Conservation (phyloP, 768 basidiomycete species). For the Mrakia hoshinonis region DNA sequence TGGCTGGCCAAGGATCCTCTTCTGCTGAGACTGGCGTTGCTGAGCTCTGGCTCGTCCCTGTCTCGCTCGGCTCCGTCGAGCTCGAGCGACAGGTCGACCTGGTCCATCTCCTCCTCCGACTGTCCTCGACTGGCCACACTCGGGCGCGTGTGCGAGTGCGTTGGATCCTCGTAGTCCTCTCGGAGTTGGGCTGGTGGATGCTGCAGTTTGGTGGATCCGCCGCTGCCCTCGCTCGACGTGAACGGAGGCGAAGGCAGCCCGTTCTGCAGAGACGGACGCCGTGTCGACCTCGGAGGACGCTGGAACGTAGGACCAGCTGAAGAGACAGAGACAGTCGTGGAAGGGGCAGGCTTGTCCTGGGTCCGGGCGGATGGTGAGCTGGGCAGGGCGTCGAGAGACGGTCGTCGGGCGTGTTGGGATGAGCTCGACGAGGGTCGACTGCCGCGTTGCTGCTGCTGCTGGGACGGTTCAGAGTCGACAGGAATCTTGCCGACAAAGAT, state of each 20-base stretch:
- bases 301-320: neutral
- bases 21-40: neutral
- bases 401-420: neutral
- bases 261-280: neutral
- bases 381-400: neutral
- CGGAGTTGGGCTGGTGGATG: neutral
- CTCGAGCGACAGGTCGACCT: neutral
- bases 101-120: neutral
- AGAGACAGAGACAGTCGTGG: neutral
- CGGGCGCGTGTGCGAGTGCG: too few relatives aligned
- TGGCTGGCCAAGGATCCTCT: neutral
- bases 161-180: neutral
- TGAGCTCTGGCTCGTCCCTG: neutral
- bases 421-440: neutral
- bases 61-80: neutral
- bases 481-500: neutral
- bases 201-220: neutral
- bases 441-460: neutral
- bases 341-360: neutral
- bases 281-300: neutral
- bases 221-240: neutral
- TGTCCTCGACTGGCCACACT: neutral
- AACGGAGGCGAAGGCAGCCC: constrained; percentile 12
- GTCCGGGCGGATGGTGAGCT: neutral
- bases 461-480: neutral